Evolutionary conservation across 352 stramenopile species (phyloP).

Genomic region (Globisporangium cystogenes): DNA sequence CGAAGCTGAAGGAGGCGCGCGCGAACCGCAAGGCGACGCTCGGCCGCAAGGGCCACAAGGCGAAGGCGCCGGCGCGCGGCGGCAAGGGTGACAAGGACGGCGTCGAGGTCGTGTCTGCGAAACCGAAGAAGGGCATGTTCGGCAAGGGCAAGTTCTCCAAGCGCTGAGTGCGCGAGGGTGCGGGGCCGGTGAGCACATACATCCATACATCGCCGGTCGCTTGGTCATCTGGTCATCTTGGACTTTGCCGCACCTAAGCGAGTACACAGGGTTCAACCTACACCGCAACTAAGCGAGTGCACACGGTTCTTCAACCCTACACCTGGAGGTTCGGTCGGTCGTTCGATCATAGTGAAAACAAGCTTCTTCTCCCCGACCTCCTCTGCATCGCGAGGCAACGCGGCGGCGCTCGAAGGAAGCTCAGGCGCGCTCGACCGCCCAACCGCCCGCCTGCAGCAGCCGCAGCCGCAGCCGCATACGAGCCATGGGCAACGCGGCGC

Average conservation of each 20-base stretch:
- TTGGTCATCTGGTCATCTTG: no score
- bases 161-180: constrained; percentile 1
- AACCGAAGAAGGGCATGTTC: constrained; percentile 17
- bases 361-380: neutral
- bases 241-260: no score
- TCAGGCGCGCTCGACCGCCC: no score
- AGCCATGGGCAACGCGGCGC: constrained; percentile 77
- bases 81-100: constrained; percentile 50
- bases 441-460: no score
- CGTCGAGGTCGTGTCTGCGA: constrained; percentile 18
- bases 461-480: neutral
- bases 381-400: no score
- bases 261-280: no score
- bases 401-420: no score
- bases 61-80: constrained; percentile 5
- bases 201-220: no score
- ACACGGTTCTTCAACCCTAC: no score
- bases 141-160: constrained; percentile 19
- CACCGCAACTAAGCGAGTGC: no score
- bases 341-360: neutral
- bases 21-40: constrained; percentile 65
- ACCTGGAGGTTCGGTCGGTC: neutral
- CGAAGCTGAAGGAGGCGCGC: constrained; percentile 78
- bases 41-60: constrained; percentile 18
- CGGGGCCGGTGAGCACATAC: no score